Conservation (phyloP, 352 stramenopile species). For the Globisporangium nodosum region DNA sequence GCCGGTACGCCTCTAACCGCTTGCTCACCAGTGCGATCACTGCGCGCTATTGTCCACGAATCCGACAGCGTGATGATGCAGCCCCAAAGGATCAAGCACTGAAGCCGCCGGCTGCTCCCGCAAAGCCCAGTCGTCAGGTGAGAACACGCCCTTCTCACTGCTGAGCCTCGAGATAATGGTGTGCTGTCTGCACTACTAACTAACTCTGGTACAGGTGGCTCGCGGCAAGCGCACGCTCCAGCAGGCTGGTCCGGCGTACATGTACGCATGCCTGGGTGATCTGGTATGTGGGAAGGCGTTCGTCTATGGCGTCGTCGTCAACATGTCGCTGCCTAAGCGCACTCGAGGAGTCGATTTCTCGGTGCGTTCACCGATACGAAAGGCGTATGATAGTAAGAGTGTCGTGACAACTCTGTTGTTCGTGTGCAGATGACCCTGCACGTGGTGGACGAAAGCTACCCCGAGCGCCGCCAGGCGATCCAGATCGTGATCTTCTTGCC, state of each 20-base stretch:
- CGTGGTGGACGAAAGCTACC: slow-evolving; percentile 56
- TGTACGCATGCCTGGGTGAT: slow-evolving; percentile 51
- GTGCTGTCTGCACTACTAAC: background rate
- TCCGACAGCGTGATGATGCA: slow-evolving; percentile 1
- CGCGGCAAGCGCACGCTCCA: slow-evolving; percentile 48
- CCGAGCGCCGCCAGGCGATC: slow-evolving; percentile 43
- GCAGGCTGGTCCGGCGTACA: slow-evolving; percentile 31
- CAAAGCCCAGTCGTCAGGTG: slow-evolving; percentile 1
- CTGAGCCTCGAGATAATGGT: background rate
- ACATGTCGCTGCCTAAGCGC: slow-evolving; percentile 64
- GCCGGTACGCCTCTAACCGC: background rate
- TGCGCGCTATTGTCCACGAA: background rate
- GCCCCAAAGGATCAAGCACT: slow-evolving; percentile 1
- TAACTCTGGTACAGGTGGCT: slow-evolving; percentile 5
- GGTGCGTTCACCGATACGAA: slow-evolving; percentile 25
- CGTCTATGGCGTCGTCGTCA: slow-evolving; percentile 70
- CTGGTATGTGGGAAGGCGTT: slow-evolving; percentile 51
- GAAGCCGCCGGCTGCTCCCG: background rate
- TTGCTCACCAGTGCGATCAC: background rate
- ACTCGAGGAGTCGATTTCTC: slow-evolving; percentile 55
- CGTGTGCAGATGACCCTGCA: slow-evolving; percentile 57
- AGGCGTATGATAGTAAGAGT: too few relatives aligned
- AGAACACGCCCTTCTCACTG: background rate
- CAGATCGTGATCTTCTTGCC: slow-evolving; percentile 66
- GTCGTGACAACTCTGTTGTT: background rate